Evolutionary conservation across 208 protist genomes (phyloP).

Genomic region (Endotrypanum monterogeii): DNA sequence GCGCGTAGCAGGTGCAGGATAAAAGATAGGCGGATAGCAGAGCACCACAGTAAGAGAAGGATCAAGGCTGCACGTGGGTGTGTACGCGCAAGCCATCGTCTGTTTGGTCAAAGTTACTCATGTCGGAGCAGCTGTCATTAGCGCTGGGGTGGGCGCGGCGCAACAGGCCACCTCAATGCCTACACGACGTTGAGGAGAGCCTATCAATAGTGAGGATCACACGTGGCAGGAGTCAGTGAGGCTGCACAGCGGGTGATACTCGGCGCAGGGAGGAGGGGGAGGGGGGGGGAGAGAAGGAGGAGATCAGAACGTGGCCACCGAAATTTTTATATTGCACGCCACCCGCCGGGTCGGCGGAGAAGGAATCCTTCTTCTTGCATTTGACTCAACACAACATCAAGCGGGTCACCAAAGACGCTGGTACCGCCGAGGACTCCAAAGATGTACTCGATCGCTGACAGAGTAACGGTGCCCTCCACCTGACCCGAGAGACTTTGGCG

Average conservation of each 20-base stretch:
- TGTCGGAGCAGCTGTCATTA: no score
- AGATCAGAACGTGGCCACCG: not conserved
- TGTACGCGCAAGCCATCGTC: no score
- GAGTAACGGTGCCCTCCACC: conserved; percentile 13
- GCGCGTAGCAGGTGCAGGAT: not conserved
- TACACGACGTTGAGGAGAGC: not conserved
- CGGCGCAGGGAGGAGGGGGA: not conserved
- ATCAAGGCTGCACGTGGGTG: not conserved
- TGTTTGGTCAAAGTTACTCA: no score
- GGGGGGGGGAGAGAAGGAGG: not conserved
- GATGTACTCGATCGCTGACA: conserved; percentile 24
- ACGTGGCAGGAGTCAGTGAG: not conserved
- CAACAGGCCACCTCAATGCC: conserved; percentile 13
- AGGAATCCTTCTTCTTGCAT: conserved; percentile 63
- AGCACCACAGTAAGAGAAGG: not conserved
- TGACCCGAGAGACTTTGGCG: conserved; percentile 6
- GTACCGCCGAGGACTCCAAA: conserved; percentile 51
- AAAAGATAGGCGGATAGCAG: not conserved
- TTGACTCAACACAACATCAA: conserved; percentile 53
- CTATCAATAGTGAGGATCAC: not conserved
- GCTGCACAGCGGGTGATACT: not conserved
- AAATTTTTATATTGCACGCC: conserved; percentile 22
- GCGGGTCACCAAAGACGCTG: conserved; percentile 42
- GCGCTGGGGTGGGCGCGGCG: conserved; percentile 1
- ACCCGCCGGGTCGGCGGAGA: conserved; percentile 50